A percentile compares a stretch with the other conserved stretches of the same genome.
Conservation (phyloP, 1,139 yeast species). For the Taphrina confusa region DNA sequence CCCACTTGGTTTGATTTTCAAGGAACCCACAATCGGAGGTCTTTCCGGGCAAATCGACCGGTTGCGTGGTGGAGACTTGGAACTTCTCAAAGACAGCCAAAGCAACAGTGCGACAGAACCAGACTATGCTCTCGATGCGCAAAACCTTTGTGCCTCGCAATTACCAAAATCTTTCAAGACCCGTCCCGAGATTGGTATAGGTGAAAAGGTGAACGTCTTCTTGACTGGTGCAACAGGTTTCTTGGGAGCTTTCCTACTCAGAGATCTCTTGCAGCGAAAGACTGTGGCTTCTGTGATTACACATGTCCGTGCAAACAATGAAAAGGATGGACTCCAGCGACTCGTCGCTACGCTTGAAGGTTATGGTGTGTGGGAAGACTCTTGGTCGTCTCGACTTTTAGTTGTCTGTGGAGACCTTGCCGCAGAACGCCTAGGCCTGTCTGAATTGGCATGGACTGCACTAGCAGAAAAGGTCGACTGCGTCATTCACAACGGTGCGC, state of each 20-base stretch:
- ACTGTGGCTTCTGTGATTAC: constrained; percentile 65
- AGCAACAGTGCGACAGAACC: constrained; percentile 43
- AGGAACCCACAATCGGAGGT: constrained; percentile 76
- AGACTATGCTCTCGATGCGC: constrained; percentile 73
- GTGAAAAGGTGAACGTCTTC: constrained; percentile 61
- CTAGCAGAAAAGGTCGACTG: constrained; percentile 69
- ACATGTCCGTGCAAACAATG: constrained; percentile 83
- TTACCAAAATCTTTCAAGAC: constrained; percentile 48
- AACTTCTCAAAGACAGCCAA: constrained; percentile 13
- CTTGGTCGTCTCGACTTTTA: constrained; percentile 59
- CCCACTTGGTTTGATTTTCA: constrained; percentile 87
- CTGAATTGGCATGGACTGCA: constrained; percentile 57
- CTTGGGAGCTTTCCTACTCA: constrained; percentile 82
- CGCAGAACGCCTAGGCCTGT: constrained; percentile 67
- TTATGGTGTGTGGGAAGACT: constrained; percentile 80
- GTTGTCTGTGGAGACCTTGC: constrained; percentile 85
- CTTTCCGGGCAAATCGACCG: constrained; percentile 75
- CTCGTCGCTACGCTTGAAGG: constrained; percentile 73
- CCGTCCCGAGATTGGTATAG: constrained; percentile 46
- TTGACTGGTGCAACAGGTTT: constrained; percentile 97
- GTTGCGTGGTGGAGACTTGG: constrained; percentile 53
- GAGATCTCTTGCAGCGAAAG: constrained; percentile 66
- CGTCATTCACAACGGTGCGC: constrained; percentile 93
- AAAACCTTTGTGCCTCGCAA: constrained; percentile 52
- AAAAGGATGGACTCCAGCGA: constrained; percentile 71